Percentiles rank a stretch among this genome's conserved stretches.
Evolutionary conservation across 305 asterid genomes (phyloP).

Genomic region (Euphrasia arctica): DNA sequence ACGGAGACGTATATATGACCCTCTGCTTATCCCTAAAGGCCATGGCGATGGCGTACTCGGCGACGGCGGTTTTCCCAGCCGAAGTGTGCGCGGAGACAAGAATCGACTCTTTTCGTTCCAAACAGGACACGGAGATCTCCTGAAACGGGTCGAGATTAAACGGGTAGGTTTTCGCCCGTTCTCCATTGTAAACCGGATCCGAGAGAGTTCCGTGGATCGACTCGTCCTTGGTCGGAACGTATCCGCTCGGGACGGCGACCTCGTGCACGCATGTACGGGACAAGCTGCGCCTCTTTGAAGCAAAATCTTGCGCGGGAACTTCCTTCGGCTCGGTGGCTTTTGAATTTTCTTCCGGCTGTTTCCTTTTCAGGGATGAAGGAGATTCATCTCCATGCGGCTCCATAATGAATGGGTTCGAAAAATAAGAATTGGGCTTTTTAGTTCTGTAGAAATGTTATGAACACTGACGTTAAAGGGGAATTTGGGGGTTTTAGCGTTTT

Average conservation of each 20-base stretch:
- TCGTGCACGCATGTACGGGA: constrained; percentile 86
- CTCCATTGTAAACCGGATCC: constrained; percentile 65
- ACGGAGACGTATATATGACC: constrained; percentile 90
- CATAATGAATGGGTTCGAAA: background rate
- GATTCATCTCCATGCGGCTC: constrained; percentile 40
- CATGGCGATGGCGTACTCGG: constrained; percentile 98
- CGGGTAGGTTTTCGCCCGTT: constrained; percentile 71
- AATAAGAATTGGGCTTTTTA: background rate
- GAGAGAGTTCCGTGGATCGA: constrained; percentile 74
- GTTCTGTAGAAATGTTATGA: background rate
- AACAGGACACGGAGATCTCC: constrained; percentile 80
- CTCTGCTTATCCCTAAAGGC: constrained; percentile 88
- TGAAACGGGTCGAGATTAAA: constrained; percentile 87
- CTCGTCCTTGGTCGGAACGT: constrained; percentile 52
- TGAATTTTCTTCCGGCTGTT: constrained; percentile 42
- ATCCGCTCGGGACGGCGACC: constrained; percentile 86
- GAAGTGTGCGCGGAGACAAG: constrained; percentile 98
- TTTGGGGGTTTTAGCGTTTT: background rate
- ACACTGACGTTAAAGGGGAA: background rate
- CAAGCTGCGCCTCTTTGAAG: constrained; percentile 49
- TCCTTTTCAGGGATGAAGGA: constrained; percentile 49
- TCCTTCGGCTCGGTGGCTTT: constrained; percentile 29
- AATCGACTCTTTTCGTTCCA: constrained; percentile 87
- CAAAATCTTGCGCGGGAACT: constrained; percentile 33
- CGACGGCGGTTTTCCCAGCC: constrained; percentile 98